Conservation (phyloP, 306 rosid genomes). For the Vigna hirtella region DNA sequence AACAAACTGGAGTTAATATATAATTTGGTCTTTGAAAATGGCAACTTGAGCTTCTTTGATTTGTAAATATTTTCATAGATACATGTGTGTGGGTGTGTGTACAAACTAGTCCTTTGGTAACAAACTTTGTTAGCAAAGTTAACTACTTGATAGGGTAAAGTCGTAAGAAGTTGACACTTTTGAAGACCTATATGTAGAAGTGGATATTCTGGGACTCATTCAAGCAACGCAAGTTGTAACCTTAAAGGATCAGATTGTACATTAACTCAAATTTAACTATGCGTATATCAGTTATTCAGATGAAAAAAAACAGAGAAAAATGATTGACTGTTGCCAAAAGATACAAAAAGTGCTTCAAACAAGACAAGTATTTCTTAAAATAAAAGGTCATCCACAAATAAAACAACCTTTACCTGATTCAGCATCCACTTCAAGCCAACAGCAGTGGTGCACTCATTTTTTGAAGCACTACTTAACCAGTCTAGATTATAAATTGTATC, state of each 20-base stretch:
- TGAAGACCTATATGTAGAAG: not conserved
- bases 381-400: not conserved
- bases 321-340: not conserved
- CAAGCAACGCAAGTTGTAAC: not conserved
- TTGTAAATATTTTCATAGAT: not conserved
- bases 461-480: conserved; percentile 92
- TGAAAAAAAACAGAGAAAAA: not conserved
- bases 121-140: not conserved
- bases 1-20: not conserved
- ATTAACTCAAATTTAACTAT: conserved; percentile 13
- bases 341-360: conserved; percentile 19
- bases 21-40: not conserved
- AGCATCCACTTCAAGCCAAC: conserved; percentile 99
- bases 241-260: not conserved
- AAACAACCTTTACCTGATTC: conserved; percentile 76
- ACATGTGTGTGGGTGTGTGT: no score
- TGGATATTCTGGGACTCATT: not conserved
- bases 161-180: not conserved
- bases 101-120: not conserved
- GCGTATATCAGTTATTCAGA: not conserved
- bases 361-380: conserved; percentile 30
- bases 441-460: conserved; percentile 96
- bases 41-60: not conserved
- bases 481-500: conserved; percentile 87
- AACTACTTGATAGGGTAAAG: not conserved